Conservation (phyloP, 148 eudicot genomes). For the Rhododendron kiyosumense region DNA sequence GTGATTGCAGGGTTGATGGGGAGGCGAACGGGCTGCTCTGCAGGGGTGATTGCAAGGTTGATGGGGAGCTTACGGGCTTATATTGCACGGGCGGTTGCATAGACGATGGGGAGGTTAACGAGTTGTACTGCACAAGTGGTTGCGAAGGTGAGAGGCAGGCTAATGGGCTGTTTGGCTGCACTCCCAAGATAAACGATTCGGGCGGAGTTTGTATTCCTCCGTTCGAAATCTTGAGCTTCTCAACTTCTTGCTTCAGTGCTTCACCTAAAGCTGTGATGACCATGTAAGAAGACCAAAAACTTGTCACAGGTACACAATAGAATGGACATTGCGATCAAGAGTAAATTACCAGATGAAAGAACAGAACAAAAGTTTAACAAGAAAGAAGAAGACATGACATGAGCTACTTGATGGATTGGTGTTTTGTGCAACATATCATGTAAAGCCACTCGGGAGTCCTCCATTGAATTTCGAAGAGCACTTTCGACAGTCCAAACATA, state of each 20-base stretch:
- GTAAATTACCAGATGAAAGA: not conserved
- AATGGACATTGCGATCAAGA: not conserved
- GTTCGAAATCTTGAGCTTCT: conserved; percentile 43
- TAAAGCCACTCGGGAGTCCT: not conserved
- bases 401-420: too few species aligned
- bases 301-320: not conserved
- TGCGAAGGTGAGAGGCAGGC: not conserved
- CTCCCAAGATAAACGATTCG: conserved; percentile 34
- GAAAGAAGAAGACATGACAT: too few species aligned
- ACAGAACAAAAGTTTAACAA: not conserved
- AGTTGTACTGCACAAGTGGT: not conserved
- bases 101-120: not conserved
- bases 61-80: not conserved
- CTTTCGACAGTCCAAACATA: not conserved
- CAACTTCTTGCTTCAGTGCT: conserved; percentile 54
- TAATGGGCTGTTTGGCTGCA: not conserved
- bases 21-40: not conserved
- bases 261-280: conserved; percentile 35
- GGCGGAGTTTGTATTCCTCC: conserved; percentile 32
- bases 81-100: not conserved
- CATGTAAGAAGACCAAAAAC: not conserved
- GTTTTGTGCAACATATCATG: not conserved
- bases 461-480: not conserved
- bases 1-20: not conserved
- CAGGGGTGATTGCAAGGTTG: not conserved